Conservation (phyloP, 768 basidiomycete genomes). For the Lentinula edodes region DNA sequence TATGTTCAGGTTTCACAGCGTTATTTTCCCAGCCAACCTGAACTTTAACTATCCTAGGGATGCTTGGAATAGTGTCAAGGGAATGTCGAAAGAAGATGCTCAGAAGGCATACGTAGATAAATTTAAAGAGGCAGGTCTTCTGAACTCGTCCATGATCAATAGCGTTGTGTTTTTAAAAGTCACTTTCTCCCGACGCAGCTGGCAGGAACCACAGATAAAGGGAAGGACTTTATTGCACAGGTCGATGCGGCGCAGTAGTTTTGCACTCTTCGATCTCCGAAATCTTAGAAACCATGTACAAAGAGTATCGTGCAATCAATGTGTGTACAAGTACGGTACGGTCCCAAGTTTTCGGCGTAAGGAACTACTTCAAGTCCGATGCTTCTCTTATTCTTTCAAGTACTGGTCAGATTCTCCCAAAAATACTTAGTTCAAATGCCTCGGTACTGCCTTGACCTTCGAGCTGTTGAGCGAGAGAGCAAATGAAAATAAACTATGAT, state of each 20-base stretch:
- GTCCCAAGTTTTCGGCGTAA: background rate
- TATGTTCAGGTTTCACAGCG: conserved; percentile 24
- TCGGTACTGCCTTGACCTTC: too few relatives aligned
- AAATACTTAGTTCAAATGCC: too few relatives aligned
- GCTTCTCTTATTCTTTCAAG: background rate
- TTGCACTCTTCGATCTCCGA: background rate
- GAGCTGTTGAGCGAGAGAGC: background rate
- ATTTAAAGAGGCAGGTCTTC: conserved; percentile 54
- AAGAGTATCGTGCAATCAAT: background rate
- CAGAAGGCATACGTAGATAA: conserved; percentile 67
- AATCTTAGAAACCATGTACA: background rate
- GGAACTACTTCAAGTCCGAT: background rate
- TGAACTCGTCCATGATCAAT: background rate
- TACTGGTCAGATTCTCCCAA: background rate
- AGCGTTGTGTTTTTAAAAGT: background rate
- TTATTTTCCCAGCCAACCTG: conserved; percentile 8
- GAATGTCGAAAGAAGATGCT: conserved; percentile 67
- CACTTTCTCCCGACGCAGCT: conserved; percentile 5
- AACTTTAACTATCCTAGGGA: conserved; percentile 46
- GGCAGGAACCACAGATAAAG: conserved; percentile 32
- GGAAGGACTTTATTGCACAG: conserved; percentile 47
- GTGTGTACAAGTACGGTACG: too few relatives aligned
- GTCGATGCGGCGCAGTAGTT: conserved; percentile 41
- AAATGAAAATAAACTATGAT: background rate
- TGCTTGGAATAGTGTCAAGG: conserved; percentile 78